Evolutionary conservation across 192 early-diverging fungal genomes (phyloP).

Genomic region (Linnemannia hyalina): DNA sequence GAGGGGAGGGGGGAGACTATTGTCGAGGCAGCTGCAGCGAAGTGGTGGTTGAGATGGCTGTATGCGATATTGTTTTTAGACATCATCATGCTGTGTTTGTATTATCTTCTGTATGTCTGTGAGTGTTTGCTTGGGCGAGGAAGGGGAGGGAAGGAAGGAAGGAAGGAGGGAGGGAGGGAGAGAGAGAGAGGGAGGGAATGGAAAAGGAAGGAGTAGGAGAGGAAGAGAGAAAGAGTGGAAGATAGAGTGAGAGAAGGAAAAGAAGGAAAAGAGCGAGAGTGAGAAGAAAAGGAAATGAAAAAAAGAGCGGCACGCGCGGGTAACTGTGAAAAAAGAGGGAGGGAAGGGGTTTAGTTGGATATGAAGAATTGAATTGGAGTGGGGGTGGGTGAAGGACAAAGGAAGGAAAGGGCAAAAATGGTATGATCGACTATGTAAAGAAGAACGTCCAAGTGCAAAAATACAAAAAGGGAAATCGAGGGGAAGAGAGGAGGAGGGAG

Average conservation of each 20-base stretch:
- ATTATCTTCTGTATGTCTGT: slow-evolving; percentile 4
- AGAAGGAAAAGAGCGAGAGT: background rate
- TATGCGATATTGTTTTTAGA: slow-evolving; percentile 55
- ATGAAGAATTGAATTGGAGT: slow-evolving; percentile 24
- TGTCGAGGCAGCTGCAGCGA: slow-evolving; percentile 49
- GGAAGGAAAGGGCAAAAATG: slow-evolving; percentile 1
- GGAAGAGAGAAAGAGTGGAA: background rate
- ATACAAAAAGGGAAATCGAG: slow-evolving; percentile 18
- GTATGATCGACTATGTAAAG: background rate
- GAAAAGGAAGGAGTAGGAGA: background rate
- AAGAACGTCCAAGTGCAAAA: slow-evolving; percentile 6
- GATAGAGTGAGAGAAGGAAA: background rate
- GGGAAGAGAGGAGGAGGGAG: slow-evolving; percentile 12
- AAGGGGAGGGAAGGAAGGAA: background rate
- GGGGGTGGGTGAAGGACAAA: slow-evolving; percentile 3
- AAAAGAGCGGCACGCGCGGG: slow-evolving; percentile 27
- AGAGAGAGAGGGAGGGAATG: background rate
- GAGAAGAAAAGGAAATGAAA: slow-evolving; percentile 4
- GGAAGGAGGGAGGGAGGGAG: too few relatives aligned
- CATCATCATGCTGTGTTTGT: slow-evolving; percentile 40
- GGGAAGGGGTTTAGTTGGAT: slow-evolving; percentile 17
- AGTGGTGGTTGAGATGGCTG: slow-evolving; percentile 31
- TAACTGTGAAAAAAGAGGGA: slow-evolving; percentile 5
- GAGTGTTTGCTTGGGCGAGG: background rate
- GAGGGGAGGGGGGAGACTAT: slow-evolving; percentile 57